Conservation (phyloP, 306 rosid genomes). For the Rosa multiflora region DNA sequence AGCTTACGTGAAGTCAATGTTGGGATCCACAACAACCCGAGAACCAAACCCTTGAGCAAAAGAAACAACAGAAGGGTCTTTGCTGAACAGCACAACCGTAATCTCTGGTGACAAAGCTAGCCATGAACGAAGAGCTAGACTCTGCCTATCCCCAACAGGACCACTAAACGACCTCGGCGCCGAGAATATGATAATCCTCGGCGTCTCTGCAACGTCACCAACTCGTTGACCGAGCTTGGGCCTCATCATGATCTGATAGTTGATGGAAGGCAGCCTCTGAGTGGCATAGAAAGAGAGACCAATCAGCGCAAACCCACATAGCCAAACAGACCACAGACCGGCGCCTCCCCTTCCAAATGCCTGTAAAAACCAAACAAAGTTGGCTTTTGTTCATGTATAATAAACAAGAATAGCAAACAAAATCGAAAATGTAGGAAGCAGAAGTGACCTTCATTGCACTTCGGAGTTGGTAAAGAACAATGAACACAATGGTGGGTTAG, state of each 20-base stretch:
- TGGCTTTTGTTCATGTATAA: slow-evolving; percentile 16
- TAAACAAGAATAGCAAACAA: background rate
- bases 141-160: slow-evolving; percentile 54
- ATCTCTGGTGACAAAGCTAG: slow-evolving; percentile 65
- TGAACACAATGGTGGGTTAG: background rate
- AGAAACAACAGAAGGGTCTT: slow-evolving; percentile 64
- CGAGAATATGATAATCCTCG: slow-evolving; percentile 62
- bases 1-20: slow-evolving; percentile 86
- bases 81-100: slow-evolving; percentile 59
- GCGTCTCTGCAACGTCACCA: slow-evolving; percentile 26
- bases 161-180: slow-evolving; percentile 73
- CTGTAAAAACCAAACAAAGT: slow-evolving; percentile 37
- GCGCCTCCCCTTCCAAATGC: slow-evolving; percentile 49
- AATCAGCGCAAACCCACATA: slow-evolving; percentile 66
- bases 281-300: slow-evolving; percentile 66
- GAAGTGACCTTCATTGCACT: slow-evolving; percentile 62
- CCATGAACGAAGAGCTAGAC: slow-evolving; percentile 76
- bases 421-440: background rate
- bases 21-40: slow-evolving; percentile 61
- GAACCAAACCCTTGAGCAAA: slow-evolving; percentile 51
- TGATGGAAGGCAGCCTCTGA: slow-evolving; percentile 54
- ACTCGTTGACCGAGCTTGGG: slow-evolving; percentile 19
- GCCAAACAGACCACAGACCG: slow-evolving; percentile 77
- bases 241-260: slow-evolving; percentile 33
- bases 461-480: slow-evolving; percentile 28